Conservation (phyloP, 2,329 filamentous ascomycete species). For the Trichoderma atrobrunneum region DNA sequence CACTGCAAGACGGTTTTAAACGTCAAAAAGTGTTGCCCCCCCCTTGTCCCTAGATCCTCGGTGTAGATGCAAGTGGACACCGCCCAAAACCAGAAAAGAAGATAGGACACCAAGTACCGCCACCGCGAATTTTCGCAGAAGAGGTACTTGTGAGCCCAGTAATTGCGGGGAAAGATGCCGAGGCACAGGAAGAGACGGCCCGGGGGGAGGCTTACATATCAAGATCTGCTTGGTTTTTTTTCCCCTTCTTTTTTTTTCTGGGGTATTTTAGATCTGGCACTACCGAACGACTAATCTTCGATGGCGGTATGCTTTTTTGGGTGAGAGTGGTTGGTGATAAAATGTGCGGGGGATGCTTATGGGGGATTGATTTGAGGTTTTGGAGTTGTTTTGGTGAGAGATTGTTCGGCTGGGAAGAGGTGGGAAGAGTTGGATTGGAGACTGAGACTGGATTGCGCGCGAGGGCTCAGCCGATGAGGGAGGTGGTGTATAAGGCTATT, state of each 20-base stretch:
- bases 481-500: not conserved
- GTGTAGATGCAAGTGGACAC: not conserved
- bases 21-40: not conserved
- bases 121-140: not conserved
- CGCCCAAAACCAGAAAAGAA: not conserved
- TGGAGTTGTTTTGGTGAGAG: not conserved
- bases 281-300: not conserved
- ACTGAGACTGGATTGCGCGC: not conserved
- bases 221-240: not conserved
- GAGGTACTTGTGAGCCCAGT: not conserved
- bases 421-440: not conserved
- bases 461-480: not conserved
- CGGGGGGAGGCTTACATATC: not conserved
- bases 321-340: too few species aligned
- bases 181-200: not conserved
- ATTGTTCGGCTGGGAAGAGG: not conserved
- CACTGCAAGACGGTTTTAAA: not conserved
- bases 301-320: not conserved
- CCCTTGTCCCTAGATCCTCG: conserved; percentile 9
- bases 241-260: not conserved
- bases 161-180: conserved; percentile 16
- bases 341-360: not conserved
- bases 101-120: not conserved
- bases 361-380: not conserved
- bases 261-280: not conserved